A percentile compares a stretch with the other conserved stretches of the same genome.
Evolutionary conservation across 768 basidiomycete genomes (phyloP).

Genomic region (Brasilioporus rufonigricans): DNA sequence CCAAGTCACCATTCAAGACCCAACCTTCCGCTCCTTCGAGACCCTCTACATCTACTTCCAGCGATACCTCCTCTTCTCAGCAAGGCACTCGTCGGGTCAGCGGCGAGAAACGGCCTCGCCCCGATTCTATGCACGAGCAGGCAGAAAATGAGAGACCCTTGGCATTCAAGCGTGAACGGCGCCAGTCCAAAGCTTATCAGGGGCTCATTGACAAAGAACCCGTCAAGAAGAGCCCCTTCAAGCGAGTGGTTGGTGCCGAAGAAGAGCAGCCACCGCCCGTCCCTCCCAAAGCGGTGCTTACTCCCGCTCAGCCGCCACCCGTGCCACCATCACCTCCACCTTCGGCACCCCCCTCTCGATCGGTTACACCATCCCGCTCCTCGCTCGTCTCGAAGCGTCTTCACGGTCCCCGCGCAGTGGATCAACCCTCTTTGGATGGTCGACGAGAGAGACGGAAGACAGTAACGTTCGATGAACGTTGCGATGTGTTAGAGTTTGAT

Average conservation of each 20-base stretch:
- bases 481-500: conserved; percentile 82
- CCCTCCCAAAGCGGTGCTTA: conserved; percentile 21
- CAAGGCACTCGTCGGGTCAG: conserved; percentile 51
- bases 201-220: conserved; percentile 72
- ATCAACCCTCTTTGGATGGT: conserved; percentile 28
- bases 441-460: conserved; percentile 65
- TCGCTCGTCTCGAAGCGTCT: conserved; percentile 70
- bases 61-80: conserved; percentile 6
- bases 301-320: background rate
- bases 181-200: conserved; percentile 73
- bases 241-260: conserved; percentile 25
- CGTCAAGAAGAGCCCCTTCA: conserved; percentile 83
- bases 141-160: conserved; percentile 73
- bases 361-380: conserved; percentile 46
- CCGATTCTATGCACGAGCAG: conserved; percentile 67
- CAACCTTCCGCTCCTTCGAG: conserved; percentile 51
- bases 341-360: conserved; percentile 42
- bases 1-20: conserved; percentile 83
- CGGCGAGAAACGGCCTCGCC: conserved; percentile 76
- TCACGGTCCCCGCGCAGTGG: conserved; percentile 69
- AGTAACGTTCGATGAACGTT: conserved; percentile 76
- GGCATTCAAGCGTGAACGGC: conserved; percentile 65
- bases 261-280: conserved; percentile 32
- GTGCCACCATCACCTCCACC: conserved; percentile 30
- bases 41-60: conserved; percentile 16